These are phyloP conservation scores for Macadamia integrifolia DNA, from an alignment of 164 flowering plant species.

Conservation along the genomic window DNA sequence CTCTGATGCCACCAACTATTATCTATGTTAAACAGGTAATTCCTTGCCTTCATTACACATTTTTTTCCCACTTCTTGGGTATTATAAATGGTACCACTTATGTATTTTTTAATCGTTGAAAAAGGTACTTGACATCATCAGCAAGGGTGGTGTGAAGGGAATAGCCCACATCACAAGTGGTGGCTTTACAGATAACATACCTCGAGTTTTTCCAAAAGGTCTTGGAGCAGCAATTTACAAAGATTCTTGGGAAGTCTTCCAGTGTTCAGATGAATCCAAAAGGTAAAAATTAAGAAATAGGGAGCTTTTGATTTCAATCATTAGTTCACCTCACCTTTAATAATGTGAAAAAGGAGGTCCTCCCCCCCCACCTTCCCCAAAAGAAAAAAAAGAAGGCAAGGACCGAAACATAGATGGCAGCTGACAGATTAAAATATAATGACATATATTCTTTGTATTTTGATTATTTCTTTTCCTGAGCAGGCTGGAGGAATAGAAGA, in stretches of 20 bases:
- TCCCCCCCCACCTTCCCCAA: too few relatives aligned
- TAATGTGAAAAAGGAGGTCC: too few relatives aligned
- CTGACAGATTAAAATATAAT: too few relatives aligned
- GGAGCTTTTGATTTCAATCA: too few relatives aligned
- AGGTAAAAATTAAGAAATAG: slow-evolving; percentile 38
- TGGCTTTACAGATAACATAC: slow-evolving; percentile 95
- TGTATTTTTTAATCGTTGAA: neutral
- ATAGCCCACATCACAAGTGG: slow-evolving; percentile 98
- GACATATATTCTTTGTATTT: neutral
- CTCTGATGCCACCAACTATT: slow-evolving; percentile 91
- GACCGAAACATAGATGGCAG: too few relatives aligned
- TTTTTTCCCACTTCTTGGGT: neutral
- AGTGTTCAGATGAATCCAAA: slow-evolving; percentile 90
- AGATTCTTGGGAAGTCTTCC: slow-evolving; percentile 77
- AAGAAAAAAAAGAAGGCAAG: too few relatives aligned
- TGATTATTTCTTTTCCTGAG: neutral
- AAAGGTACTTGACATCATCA: slow-evolving; percentile 78
- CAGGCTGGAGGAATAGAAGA: slow-evolving; percentile 80
- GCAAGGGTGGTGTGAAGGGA: slow-evolving; percentile 90
- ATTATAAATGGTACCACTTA: neutral
- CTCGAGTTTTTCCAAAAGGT: slow-evolving; percentile 85
- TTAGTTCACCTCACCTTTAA: too few relatives aligned
- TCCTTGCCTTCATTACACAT: slow-evolving; percentile 1
- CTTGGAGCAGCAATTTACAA: slow-evolving; percentile 67
- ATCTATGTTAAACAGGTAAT: slow-evolving; percentile 90